Base-by-base conservation (phyloP, 305 asterid species). In the Ajuga reptans region DNA sequence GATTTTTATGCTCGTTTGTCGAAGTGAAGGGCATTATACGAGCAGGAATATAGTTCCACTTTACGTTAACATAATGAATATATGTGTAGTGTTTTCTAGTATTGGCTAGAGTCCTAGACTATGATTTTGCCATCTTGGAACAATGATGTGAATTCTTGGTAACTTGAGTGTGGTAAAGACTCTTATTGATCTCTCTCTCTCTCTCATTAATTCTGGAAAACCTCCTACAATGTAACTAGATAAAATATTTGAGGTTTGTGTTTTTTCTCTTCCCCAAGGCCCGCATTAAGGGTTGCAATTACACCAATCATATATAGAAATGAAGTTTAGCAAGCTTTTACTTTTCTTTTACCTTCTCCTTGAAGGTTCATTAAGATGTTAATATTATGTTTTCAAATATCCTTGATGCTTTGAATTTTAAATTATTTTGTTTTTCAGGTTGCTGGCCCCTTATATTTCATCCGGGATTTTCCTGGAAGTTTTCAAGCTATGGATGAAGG, bases 401-500 rank as follows among this genome's bases (percentile, higher is more conserved):
- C 11, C 42, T 8, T 24, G 6, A 18, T 45, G 11, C 4, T 42
- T 59, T 59, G 21, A 42, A 54, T 33, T 52, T 9, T 65, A 0
- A 41, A 50, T 6, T 41, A 6, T 27, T 41, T 27, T 3, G 12
- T 34, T 49, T 70, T 72, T 72, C 83, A 93, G 97, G 86, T 74
- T 93, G 73, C 81, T 87, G 62, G 96, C 97, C 36, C 91, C 98
- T 34, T 84, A 84, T 72, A 87, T 93, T 62, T 90, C 95, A 41
- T 73, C 77, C 27, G 92, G 97, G 53, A 89, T 90, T 34, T 70
- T 89, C 42, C 34, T 72, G 72, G 84, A 84, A 81, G 93, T 87
- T 46, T 67, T 93, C 78, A 90, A 88, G 80, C 76, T 87, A 37
- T 93, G 98, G 97, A 42, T 87, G 68, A 84, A 78, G 79, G 95